These are phyloP conservation scores for Crithidia fasciculata DNA, from an alignment of 208 protist genomes.

Conservation along the genomic window DNA sequence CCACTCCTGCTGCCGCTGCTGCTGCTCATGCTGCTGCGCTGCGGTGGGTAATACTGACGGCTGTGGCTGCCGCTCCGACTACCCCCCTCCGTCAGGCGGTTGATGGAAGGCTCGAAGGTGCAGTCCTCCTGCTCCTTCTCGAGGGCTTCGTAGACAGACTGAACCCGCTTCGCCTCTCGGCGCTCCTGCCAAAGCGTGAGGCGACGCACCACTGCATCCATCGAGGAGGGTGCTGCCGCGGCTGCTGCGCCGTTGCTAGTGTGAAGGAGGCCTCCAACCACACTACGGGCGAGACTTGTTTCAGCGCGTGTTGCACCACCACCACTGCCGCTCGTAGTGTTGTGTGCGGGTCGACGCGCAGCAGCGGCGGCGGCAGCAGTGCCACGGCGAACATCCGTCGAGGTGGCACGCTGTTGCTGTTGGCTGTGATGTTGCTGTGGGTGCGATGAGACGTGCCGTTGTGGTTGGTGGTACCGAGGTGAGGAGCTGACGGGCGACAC, in stretches of 20 bases:
- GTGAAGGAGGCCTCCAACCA: background rate
- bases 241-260: background rate
- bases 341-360: background rate
- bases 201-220: conserved; percentile 44
- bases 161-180: conserved; percentile 60
- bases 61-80: background rate
- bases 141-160: conserved; percentile 65
- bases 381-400: background rate
- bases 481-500: conserved; percentile 9
- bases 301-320: conserved; percentile 2
- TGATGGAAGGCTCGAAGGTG: conserved; percentile 52
- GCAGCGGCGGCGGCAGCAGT: background rate
- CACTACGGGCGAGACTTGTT: background rate
- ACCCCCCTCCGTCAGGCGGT: conserved; percentile 18
- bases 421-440: background rate
- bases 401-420: background rate
- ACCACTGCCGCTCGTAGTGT: background rate
- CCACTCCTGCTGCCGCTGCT: background rate
- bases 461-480: conserved; percentile 1
- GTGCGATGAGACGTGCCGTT: background rate
- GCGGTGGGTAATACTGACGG: background rate
- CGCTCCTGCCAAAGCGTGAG: conserved; percentile 67
- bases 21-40: background rate
- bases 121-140: conserved; percentile 55
- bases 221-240: background rate